Conservation (phyloP, 495 filamentous ascomycete species). For the Pseudevernia furfuracea region DNA sequence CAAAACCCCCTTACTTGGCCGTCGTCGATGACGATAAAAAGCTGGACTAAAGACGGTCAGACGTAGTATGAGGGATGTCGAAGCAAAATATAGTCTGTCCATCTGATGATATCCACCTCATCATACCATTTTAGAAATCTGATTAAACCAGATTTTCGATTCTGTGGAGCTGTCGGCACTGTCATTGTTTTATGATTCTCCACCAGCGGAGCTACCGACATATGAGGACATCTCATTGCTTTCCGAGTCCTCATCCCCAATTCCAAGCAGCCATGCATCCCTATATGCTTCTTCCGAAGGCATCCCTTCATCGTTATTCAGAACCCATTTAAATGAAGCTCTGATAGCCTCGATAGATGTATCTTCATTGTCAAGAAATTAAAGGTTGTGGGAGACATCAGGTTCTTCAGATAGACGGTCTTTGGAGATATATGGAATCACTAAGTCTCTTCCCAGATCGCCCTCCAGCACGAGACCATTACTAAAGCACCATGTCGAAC, state of each 20-base stretch:
- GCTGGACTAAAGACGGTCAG: too few species aligned
- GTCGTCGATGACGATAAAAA: too few species aligned
- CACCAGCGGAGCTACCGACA: not conserved
- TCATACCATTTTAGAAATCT: not conserved
- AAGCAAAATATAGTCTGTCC: too few species aligned
- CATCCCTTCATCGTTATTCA: constrained; percentile 1
- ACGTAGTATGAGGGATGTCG: too few species aligned
- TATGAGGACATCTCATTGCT: not conserved
- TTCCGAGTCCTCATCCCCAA: not conserved
- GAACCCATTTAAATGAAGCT: constrained; percentile 1
- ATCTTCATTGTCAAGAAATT: not conserved
- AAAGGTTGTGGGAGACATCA: not conserved
- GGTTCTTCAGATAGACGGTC: not conserved
- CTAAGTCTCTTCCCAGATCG: constrained; percentile 4
- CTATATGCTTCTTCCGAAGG: not conserved
- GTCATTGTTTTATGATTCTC: not conserved
- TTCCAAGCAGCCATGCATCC: not conserved
- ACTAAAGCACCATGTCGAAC: constrained; percentile 1
- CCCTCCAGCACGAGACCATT: not conserved
- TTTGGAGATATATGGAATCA: not conserved
- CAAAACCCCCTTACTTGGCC: too few species aligned
- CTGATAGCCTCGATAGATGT: not conserved
- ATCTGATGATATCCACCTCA: too few species aligned
- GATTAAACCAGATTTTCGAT: not conserved
- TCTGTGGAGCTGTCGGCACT: not conserved